These are phyloP conservation scores for Phytophthora sp. DNA, from an alignment of 352 stramenopile genomes.

Conservation along the genomic window DNA sequence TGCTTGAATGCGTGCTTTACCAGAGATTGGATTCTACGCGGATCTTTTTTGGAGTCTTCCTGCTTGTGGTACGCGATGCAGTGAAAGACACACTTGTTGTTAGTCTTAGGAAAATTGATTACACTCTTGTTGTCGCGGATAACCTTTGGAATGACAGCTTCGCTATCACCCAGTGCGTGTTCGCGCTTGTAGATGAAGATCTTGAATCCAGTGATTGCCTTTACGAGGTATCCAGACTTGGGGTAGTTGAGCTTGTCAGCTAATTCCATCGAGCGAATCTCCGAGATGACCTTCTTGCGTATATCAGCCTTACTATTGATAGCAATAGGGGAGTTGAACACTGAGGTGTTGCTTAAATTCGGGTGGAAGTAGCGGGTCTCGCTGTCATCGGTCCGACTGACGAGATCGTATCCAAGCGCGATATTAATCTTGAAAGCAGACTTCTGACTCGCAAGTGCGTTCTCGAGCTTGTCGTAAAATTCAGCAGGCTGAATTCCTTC, in stretches of 20 bases:
- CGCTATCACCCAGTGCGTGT: conserved; percentile 24
- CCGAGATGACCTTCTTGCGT: conserved; percentile 17
- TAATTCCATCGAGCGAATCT: conserved; percentile 26
- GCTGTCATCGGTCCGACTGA: not conserved
- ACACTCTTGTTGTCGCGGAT: too few species aligned
- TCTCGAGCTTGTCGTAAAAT: too few species aligned
- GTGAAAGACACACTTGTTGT: conserved; percentile 12
- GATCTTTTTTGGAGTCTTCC: conserved; percentile 4
- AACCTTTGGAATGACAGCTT: too few species aligned
- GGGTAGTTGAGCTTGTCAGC: conserved; percentile 26
- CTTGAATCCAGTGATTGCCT: conserved; percentile 25
- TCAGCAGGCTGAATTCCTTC: too few species aligned
- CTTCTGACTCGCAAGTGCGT: too few species aligned
- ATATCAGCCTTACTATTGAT: conserved; percentile 29
- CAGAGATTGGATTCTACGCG: conserved; percentile 9
- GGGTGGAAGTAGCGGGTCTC: conserved; percentile 2
- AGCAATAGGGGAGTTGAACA: conserved; percentile 34
- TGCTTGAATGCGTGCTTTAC: conserved; percentile 13
- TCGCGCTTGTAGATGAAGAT: conserved; percentile 25
- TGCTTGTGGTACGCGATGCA: conserved; percentile 10
- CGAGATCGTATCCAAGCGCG: conserved; percentile 48
- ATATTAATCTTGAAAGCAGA: not conserved
- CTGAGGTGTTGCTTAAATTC: conserved; percentile 42
- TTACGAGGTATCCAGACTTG: conserved; percentile 17
- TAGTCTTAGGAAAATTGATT: too few species aligned